Conservation (phyloP, 2,329 filamentous ascomycete genomes). For the Apiospora saccharicola region DNA sequence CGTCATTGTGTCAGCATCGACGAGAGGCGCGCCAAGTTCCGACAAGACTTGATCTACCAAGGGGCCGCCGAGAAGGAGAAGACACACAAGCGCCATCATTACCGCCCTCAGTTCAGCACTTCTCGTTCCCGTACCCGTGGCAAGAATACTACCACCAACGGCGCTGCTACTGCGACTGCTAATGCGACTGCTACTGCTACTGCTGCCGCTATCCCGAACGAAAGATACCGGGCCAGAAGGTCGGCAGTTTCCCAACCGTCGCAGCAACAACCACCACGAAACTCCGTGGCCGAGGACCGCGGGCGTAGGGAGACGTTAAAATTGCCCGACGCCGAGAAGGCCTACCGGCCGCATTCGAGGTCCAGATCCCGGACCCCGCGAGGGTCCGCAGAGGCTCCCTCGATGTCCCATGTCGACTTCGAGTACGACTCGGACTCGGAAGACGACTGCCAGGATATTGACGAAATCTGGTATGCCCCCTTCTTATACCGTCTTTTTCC, state of each 20-base stretch:
- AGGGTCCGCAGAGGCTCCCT: constrained; percentile 38
- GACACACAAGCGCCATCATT: constrained; percentile 25
- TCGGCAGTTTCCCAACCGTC: constrained; percentile 25
- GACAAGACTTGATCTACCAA: constrained; percentile 73
- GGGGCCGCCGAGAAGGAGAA: constrained; percentile 34
- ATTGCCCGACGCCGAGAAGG: constrained; percentile 37
- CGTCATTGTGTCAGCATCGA: constrained; percentile 76
- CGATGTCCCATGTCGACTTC: constrained; percentile 41
- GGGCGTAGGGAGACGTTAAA: constrained; percentile 32
- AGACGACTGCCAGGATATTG: constrained; percentile 71
- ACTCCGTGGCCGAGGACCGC: constrained; percentile 26
- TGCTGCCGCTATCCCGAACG: constrained; percentile 28
- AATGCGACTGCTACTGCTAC: background rate
- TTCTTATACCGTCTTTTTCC: background rate
- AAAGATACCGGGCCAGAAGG: constrained; percentile 47
- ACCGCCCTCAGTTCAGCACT: background rate
- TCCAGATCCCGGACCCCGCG: constrained; percentile 40
- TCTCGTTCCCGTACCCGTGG: background rate
- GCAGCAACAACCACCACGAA: background rate
- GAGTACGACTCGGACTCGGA: constrained; percentile 51
- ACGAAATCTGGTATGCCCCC: constrained; percentile 69
- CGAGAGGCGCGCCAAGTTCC: constrained; percentile 74
- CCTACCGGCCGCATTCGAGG: constrained; percentile 44
- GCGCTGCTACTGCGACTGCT: background rate
- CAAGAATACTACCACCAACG: background rate